Evolutionary conservation across 768 basidiomycete species (phyloP).

Genomic region (Pleurotus ostreatus): DNA sequence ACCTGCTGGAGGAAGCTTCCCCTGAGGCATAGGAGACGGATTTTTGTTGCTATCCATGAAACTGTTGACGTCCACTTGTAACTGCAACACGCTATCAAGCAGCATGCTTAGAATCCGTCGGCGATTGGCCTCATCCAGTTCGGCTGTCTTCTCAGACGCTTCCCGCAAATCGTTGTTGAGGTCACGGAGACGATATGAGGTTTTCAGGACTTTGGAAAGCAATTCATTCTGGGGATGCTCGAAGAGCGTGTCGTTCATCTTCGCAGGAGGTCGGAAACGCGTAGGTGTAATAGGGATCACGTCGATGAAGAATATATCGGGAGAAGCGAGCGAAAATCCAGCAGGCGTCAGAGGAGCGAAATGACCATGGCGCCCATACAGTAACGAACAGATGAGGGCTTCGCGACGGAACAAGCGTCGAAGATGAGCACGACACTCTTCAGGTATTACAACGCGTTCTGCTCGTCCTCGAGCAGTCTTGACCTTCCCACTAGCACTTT

Average conservation of each 20-base stretch:
- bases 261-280: slow-evolving; percentile 91
- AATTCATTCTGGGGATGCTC: slow-evolving; percentile 97
- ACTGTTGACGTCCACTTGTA: slow-evolving; percentile 93
- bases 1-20: slow-evolving; percentile 87
- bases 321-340: slow-evolving; percentile 65
- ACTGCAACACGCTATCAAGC: slow-evolving; percentile 79
- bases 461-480: slow-evolving; percentile 79
- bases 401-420: slow-evolving; percentile 86
- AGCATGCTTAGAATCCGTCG: slow-evolving; percentile 62
- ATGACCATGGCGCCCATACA: slow-evolving; percentile 92
- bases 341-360: slow-evolving; percentile 59
- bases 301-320: slow-evolving; percentile 98
- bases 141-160: slow-evolving; percentile 55
- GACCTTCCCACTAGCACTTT: slow-evolving; percentile 70
- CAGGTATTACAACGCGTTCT: slow-evolving; percentile 86
- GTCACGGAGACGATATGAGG: slow-evolving; percentile 77
- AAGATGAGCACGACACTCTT: slow-evolving; percentile 92
- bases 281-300: slow-evolving; percentile 90
- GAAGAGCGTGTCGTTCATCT: slow-evolving; percentile 88
- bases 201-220: slow-evolving; percentile 73
- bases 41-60: slow-evolving; percentile 98
- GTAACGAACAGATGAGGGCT: slow-evolving; percentile 71
- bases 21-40: slow-evolving; percentile 77
- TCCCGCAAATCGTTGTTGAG: slow-evolving; percentile 62
- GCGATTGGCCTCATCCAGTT: slow-evolving; percentile 45